Base-by-base conservation (phyloP, 768 basidiomycete species). In the Collybia sordida region DNA sequence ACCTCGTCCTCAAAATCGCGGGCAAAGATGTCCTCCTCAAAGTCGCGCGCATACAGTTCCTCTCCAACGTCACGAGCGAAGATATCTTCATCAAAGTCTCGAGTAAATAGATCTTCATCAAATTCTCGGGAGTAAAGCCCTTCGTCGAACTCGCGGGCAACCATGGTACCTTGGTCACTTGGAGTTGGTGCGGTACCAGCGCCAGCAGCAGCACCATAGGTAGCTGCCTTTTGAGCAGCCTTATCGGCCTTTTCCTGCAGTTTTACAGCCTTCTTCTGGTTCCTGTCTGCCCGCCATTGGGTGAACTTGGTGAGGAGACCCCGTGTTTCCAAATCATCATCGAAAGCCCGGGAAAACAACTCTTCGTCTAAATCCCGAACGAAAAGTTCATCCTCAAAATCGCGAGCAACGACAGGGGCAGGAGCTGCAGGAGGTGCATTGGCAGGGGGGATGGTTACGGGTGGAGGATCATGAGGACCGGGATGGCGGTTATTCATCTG, bases 21-120 rank as follows among this genome's bases (percentile, higher is more conserved):
- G 15, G 28, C 8, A 31, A 17, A n/a, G 11, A 31, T n/a, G n/a
- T 43, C 42, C 7, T 6, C 19, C n/a, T 49, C 48, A 21, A 42
- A 49, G 24, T 40, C 47, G n/a, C 47, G 47, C 11, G 47, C 18
- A 4, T 27, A 23, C 22, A 35, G 25, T n/a, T 22, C 15, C 35
- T 49, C 38, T 3, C 27, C 19, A 7, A 27, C n/a, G 47, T 19
- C 19, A 22, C 31, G 40, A n/a, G 34, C 22, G 25, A 9, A 4
- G 17, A n/a, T n/a, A n/a, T n/a, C n/a, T n/a, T n/a, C n/a, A n/a
- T 31, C 24, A 22, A 51, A 21, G 22, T 39, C 45, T n/a, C n/a
- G 49, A 14, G 42, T 35, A 23, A 43, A 27, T 3, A 50, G 42
- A 3, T 50, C 25, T 15, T 50, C 42, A 17, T 24, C 31, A 35